Evolutionary conservation across 108 stramenopile species (phyloP).

Genomic region (Pseudonitzschia pungens): DNA sequence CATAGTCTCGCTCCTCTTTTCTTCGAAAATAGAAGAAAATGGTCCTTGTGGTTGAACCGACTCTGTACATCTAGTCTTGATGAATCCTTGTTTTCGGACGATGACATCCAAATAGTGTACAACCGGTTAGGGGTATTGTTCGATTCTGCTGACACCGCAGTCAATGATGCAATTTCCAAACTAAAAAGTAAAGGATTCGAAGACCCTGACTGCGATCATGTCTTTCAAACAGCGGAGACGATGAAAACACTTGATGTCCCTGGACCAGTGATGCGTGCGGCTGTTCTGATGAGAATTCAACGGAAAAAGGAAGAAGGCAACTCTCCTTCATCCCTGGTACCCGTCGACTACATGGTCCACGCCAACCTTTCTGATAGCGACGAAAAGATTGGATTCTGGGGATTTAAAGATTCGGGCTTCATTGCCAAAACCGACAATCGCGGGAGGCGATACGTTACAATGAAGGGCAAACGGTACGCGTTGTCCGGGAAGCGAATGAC

Average conservation of each 20-base stretch:
- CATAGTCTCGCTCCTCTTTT: constrained; percentile 68
- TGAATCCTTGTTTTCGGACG: constrained; percentile 2
- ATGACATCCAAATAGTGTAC: constrained; percentile 23
- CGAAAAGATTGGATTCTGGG: constrained; percentile 86
- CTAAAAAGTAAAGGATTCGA: constrained; percentile 58
- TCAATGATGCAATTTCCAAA: constrained; percentile 31
- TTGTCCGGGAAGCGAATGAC: constrained; percentile 55
- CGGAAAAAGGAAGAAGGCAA: background rate
- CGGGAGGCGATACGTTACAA: constrained; percentile 56
- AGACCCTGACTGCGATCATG: constrained; percentile 46
- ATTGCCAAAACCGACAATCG: constrained; percentile 42
- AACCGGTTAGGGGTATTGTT: constrained; percentile 41
- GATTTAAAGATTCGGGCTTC: constrained; percentile 77
- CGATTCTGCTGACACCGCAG: constrained; percentile 51
- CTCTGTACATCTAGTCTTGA: background rate
- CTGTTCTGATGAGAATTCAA: constrained; percentile 31
- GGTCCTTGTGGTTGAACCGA: constrained; percentile 63
- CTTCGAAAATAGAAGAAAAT: constrained; percentile 36
- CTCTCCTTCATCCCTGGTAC: background rate
- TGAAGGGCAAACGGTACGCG: constrained; percentile 74
- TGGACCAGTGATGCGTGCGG: constrained; percentile 47
- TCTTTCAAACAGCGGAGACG: constrained; percentile 47
- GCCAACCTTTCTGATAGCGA: background rate
- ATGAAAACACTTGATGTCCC: constrained; percentile 36
- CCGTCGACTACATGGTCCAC: background rate